A percentile compares a stretch with the other conserved stretches of the same genome.
phyloP scores from a whole-genome alignment of 345 rosid genomes.

The Moricandia arvensis region DNA sequence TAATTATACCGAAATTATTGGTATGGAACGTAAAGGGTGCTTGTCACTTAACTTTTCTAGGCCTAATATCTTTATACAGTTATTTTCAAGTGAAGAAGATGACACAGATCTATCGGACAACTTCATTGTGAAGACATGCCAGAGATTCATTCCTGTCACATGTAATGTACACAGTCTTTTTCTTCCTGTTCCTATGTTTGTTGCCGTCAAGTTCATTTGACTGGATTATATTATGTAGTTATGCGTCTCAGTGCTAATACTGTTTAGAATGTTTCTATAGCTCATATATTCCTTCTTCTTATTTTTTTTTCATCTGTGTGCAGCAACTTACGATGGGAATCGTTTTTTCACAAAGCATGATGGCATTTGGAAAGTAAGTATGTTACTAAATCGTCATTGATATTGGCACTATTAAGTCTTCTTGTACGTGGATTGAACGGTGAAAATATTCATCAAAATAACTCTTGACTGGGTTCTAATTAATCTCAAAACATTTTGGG shows the following conservation, averaged over 20 bases:
- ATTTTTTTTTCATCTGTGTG: not conserved
- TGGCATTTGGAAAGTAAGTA: constrained; percentile 80
- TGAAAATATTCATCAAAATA: constrained; percentile 18
- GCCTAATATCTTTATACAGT: constrained; percentile 38
- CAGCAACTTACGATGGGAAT: constrained; percentile 79
- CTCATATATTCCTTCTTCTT: not conserved
- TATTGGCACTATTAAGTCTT: not conserved
- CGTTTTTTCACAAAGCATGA: constrained; percentile 63
- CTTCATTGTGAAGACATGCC: constrained; percentile 90
- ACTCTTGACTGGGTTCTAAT: constrained; percentile 51
- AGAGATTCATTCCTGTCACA: constrained; percentile 89
- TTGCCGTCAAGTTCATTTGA: constrained; percentile 5
- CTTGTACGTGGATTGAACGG: constrained; percentile 5
- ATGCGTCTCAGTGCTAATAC: not conserved
- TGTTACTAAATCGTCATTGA: constrained; percentile 7
- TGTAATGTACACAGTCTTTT: constrained; percentile 43
- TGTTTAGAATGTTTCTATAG: not conserved
- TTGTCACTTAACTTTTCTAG: not conserved
- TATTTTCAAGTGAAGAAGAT: constrained; percentile 80
- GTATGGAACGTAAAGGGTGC: not conserved
- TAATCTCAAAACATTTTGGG: constrained; percentile 65
- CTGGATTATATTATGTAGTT: not conserved
- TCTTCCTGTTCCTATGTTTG: constrained; percentile 1
- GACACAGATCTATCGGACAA: constrained; percentile 75
- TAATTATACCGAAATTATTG: not conserved